Base-by-base conservation (phyloP, 2,329 filamentous ascomycete species). In the Neonectria ditissima region DNA sequence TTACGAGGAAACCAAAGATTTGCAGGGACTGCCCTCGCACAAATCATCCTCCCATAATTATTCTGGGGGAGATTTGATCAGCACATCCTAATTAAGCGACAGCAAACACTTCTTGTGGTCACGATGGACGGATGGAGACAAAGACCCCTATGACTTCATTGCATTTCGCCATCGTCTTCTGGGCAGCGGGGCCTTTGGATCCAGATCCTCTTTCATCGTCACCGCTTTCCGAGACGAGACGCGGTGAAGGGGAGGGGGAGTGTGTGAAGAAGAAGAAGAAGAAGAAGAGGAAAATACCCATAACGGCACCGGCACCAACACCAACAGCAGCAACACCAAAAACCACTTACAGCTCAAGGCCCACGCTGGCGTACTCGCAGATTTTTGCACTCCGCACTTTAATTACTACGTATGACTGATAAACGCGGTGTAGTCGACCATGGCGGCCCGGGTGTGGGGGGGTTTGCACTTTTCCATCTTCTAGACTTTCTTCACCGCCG, bases 111-210 rank as follows among this genome's bases (percentile, higher is more conserved):
- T 56, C 32, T 53, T 32, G 47, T 53, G 41, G 54, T 57, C 51
- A 43, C 24, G 34, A 71, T 66, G 61, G 61, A 51, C 61, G 62
- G 32, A 71, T 66, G 63, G 61, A 54, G 63, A 62, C 47, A 32
- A 72, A 60, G 73, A 75, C 70, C 73, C 73, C 62, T 75, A 75
- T 75, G 73, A 75, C 71, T 71, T 74, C 73, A 75, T 75, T 45
- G 44, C 55, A 65, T 53, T 66, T 63, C 47, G 30, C 51, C 51
- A n/a, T 51, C 45, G 37, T 58, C 47, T 51, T 58, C 59, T 65
- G 61, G 59, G 56, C 45, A 37, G 45, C 30, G 37, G 51, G 51
- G 51, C 57, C 43, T 45, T 51, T 30, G 53, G 39, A 56, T 57
- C 59, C 39, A 48, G 47, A 62, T 62, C 53, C 39, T 43, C 50